Percentiles rank a stretch among this genome's conserved stretches.
phyloP scores from a whole-genome alignment of 2,329 filamentous ascomycete species.

The Exophiala sideris region DNA sequence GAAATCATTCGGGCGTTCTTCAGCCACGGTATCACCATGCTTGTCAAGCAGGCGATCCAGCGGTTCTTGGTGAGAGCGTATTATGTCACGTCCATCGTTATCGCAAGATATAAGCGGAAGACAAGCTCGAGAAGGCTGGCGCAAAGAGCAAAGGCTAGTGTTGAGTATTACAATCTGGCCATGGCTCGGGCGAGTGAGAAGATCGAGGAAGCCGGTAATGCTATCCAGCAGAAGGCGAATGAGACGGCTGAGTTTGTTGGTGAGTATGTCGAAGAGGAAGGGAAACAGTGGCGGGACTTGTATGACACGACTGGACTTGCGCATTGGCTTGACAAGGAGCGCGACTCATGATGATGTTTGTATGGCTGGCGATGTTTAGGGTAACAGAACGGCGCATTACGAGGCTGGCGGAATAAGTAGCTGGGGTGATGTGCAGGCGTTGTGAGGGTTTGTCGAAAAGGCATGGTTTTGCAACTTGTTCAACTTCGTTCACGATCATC shows the following conservation, averaged over 20 bases:
- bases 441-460: neutral
- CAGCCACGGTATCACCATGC: constrained; percentile 80
- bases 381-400: too few relatives aligned
- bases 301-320: constrained; percentile 32
- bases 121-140: constrained; percentile 39
- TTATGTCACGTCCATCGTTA: constrained; percentile 57
- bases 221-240: constrained; percentile 31
- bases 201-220: constrained; percentile 28
- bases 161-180: constrained; percentile 41
- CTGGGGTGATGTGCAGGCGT: neutral
- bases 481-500: constrained; percentile 29
- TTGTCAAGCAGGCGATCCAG: constrained; percentile 77
- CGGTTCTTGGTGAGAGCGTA: constrained; percentile 68
- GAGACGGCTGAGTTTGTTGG: constrained; percentile 45
- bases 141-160: constrained; percentile 35
- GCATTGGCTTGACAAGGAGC: constrained; percentile 25
- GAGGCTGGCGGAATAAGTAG: too few relatives aligned
- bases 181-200: constrained; percentile 39
- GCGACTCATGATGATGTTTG: neutral
- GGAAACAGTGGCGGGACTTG: constrained; percentile 38
- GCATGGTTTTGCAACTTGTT: neutral
- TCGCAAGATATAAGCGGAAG: constrained; percentile 37
- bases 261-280: constrained; percentile 45
- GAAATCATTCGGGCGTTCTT: constrained; percentile 83
- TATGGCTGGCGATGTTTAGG: neutral